A percentile compares a stretch with the other conserved stretches of the same genome.
Conservation (phyloP, 768 basidiomycete genomes). For the Lactarius sanguifluus region DNA sequence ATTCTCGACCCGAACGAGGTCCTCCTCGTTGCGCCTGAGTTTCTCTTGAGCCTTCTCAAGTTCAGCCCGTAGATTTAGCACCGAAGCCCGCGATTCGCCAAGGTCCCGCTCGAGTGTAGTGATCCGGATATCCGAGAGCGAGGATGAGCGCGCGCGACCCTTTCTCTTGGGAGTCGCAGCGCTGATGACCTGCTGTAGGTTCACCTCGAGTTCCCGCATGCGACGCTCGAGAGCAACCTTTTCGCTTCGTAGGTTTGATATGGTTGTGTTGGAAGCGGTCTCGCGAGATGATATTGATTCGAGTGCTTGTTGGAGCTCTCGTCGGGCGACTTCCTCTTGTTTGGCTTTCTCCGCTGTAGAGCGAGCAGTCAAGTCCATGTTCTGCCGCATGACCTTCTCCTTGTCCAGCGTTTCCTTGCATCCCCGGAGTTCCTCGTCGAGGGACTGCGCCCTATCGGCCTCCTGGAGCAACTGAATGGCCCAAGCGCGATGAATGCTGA, state of each 20-base stretch:
- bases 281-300: conserved; percentile 25
- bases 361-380: conserved; percentile 22
- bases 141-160: conserved; percentile 53
- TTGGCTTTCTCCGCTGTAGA: conserved; percentile 22
- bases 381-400: conserved; percentile 27
- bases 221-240: conserved; percentile 57
- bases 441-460: conserved; percentile 26
- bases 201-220: conserved; percentile 55
- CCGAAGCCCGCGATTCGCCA: conserved; percentile 43
- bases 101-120: conserved; percentile 58
- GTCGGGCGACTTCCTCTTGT: conserved; percentile 21
- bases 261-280: conserved; percentile 10
- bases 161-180: conserved; percentile 39
- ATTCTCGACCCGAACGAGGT: conserved; percentile 55
- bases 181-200: conserved; percentile 39
- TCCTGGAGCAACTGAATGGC: conserved; percentile 22
- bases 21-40: conserved; percentile 47
- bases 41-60: conserved; percentile 48
- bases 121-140: conserved; percentile 51
- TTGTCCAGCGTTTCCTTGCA: conserved; percentile 23
- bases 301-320: conserved; percentile 27
- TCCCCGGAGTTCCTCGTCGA: conserved; percentile 23
- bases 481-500: not conserved
- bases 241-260: conserved; percentile 49
- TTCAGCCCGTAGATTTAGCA: conserved; percentile 47